Percentiles rank a stretch among this genome's conserved stretches.
phyloP scores from a whole-genome alignment of 306 rosid species.

The Abrus pulchellus region DNA sequence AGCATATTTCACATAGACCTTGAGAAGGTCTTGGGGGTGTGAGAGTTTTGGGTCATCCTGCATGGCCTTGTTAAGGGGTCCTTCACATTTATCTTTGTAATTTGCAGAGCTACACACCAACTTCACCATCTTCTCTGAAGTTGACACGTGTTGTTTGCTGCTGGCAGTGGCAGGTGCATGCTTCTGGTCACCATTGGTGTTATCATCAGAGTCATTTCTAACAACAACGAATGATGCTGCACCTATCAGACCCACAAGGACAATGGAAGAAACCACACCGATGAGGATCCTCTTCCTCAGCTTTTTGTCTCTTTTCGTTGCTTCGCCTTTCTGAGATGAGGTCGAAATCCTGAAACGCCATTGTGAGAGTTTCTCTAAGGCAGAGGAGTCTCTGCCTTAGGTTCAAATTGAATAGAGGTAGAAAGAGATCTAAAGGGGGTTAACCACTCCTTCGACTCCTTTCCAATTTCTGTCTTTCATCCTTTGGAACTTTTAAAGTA shows the following conservation, averaged over 20 bases:
- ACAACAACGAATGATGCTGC: constrained; percentile 46
- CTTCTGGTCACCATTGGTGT: background rate
- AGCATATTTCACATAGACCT: constrained; percentile 53
- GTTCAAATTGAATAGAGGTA: constrained; percentile 32
- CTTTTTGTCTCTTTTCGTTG: constrained; percentile 63
- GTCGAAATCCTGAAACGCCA: constrained; percentile 95
- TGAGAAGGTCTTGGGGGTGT: constrained; percentile 70
- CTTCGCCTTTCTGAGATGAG: constrained; percentile 72
- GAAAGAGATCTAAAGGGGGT: constrained; percentile 16
- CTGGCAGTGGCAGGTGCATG: background rate
- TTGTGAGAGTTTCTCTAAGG: constrained; percentile 64
- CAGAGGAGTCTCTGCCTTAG: constrained; percentile 95
- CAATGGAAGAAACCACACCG: constrained; percentile 48
- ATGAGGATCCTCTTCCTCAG: constrained; percentile 58
- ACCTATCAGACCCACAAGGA: constrained; percentile 54
- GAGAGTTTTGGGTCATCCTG: background rate
- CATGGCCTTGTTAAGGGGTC: constrained; percentile 49
- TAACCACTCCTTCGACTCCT: constrained; percentile 5
- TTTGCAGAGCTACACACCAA: constrained; percentile 62
- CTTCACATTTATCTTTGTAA: constrained; percentile 66
- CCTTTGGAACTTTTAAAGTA: constrained; percentile 34
- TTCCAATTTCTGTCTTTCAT: constrained; percentile 21
- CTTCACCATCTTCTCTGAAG: constrained; percentile 46
- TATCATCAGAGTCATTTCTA: background rate
- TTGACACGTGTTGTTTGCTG: background rate